Conservation (phyloP, 2,329 filamentous ascomycete genomes). For the Furcasterigmium furcatum region DNA sequence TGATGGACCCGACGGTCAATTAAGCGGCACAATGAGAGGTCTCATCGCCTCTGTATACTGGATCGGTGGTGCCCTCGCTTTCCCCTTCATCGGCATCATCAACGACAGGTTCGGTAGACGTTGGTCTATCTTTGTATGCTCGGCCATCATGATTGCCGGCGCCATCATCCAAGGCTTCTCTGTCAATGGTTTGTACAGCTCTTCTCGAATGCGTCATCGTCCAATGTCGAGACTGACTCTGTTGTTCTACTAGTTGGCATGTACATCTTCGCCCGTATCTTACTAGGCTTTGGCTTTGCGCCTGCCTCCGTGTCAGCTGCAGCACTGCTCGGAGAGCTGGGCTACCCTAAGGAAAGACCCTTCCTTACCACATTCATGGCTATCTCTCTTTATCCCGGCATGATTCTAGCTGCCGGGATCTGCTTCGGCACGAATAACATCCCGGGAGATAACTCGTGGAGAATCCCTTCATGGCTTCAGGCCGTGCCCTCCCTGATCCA, state of each 20-base stretch:
- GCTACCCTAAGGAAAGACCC: conserved; percentile 56
- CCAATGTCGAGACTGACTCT: conserved; percentile 1
- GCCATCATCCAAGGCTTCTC: conserved; percentile 51
- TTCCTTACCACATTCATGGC: conserved; percentile 54
- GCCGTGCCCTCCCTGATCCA: conserved; percentile 35
- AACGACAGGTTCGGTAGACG: conserved; percentile 52
- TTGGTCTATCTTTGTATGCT: conserved; percentile 51
- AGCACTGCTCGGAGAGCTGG: conserved; percentile 56
- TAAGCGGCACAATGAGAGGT: conserved; percentile 39
- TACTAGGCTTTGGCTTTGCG: conserved; percentile 57
- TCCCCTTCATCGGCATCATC: conserved; percentile 53
- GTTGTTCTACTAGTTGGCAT: conserved; percentile 30
- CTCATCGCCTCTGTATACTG: conserved; percentile 58
- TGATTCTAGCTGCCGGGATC: conserved; percentile 43
- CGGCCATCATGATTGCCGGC: conserved; percentile 48
- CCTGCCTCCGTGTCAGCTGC: conserved; percentile 56
- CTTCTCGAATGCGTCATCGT: conserved; percentile 1
- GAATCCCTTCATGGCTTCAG: conserved; percentile 42
- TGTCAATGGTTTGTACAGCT: conserved; percentile 30
- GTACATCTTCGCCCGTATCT: conserved; percentile 56
- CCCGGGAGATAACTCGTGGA: conserved; percentile 32
- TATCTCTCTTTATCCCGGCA: conserved; percentile 20
- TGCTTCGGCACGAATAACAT: conserved; percentile 41
- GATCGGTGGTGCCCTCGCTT: conserved; percentile 53
- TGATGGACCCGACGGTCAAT: conserved; percentile 38